phyloP scores from a whole-genome alignment of 352 stramenopile species.

The Achlya hypogyna region DNA sequence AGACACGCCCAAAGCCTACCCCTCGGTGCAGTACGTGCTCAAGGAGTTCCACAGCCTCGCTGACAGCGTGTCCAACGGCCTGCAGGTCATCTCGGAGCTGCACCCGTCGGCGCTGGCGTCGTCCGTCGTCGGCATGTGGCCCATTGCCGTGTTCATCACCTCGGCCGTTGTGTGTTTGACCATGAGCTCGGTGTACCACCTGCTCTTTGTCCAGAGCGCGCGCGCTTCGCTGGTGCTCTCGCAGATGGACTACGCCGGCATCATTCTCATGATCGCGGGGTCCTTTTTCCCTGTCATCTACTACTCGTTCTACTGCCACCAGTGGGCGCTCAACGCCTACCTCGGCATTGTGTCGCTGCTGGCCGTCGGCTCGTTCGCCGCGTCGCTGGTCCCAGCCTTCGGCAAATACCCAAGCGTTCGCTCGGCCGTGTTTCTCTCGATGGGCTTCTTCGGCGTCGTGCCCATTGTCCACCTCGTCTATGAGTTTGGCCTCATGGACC shows the following conservation, averaged over 20 bases:
- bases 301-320: constrained; percentile 85
- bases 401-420: constrained; percentile 61
- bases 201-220: constrained; percentile 77
- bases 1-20: constrained; percentile 49
- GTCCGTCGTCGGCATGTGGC: constrained; percentile 65
- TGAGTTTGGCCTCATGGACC: constrained; percentile 68
- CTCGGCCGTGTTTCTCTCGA: constrained; percentile 63
- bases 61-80: constrained; percentile 69
- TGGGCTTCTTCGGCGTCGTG: constrained; percentile 76
- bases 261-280: constrained; percentile 79
- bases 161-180: constrained; percentile 75
- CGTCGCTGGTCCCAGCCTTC: constrained; percentile 62
- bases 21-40: constrained; percentile 65
- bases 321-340: constrained; percentile 33
- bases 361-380: constrained; percentile 53
- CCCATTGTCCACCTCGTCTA: constrained; percentile 67
- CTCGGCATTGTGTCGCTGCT: constrained; percentile 57
- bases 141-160: constrained; percentile 79
- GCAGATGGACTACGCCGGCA: constrained; percentile 75
- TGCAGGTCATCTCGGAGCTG: constrained; percentile 53
- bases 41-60: constrained; percentile 62
- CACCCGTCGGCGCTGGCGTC: constrained; percentile 26
- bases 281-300: constrained; percentile 84
- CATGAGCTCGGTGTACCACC: constrained; percentile 72
- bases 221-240: constrained; percentile 66